phyloP scores from a whole-genome alignment of 1,284 basidiomycete genomes.

The Phylloporus sp. region DNA sequence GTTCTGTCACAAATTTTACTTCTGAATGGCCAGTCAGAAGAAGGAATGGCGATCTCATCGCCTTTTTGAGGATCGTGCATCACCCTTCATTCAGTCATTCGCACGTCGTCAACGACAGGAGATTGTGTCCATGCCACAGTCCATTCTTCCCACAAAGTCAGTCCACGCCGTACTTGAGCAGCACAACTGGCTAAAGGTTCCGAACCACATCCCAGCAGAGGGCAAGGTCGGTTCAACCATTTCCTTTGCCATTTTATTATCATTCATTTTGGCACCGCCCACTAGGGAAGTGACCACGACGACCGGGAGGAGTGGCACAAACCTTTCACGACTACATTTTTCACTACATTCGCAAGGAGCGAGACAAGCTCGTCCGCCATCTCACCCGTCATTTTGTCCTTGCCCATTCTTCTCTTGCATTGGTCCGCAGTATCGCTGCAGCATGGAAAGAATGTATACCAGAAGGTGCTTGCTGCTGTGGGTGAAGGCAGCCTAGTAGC shows the following conservation, averaged over 20 bases:
- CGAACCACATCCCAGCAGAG: constrained; percentile 56
- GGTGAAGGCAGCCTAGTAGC: too few species aligned
- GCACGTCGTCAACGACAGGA: constrained; percentile 61
- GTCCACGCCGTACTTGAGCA: constrained; percentile 49
- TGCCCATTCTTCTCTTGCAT: constrained; percentile 72
- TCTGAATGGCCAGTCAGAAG: constrained; percentile 55
- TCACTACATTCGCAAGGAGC: constrained; percentile 41
- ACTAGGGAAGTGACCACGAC: constrained; percentile 35
- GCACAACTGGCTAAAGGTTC: constrained; percentile 39
- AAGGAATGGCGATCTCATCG: constrained; percentile 73
- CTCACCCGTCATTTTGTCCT: constrained; percentile 37
- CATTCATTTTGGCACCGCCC: constrained; percentile 51
- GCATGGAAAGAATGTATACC: constrained; percentile 79
- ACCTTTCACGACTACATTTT: constrained; percentile 43
- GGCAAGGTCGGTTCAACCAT: constrained; percentile 44
- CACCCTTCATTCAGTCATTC: constrained; percentile 50
- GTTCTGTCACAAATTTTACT: constrained; percentile 35
- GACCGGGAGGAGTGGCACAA: constrained; percentile 33
- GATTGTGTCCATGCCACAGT: constrained; percentile 59
- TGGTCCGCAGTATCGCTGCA: constrained; percentile 80
- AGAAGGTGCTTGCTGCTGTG: too few species aligned
- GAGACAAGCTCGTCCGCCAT: constrained; percentile 30
- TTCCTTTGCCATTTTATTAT: constrained; percentile 42
- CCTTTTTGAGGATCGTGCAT: constrained; percentile 72
- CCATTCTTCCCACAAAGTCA: constrained; percentile 56